Evolutionary conservation across 2,329 filamentous ascomycete genomes (phyloP).

Genomic region (Cercospora sp.): DNA sequence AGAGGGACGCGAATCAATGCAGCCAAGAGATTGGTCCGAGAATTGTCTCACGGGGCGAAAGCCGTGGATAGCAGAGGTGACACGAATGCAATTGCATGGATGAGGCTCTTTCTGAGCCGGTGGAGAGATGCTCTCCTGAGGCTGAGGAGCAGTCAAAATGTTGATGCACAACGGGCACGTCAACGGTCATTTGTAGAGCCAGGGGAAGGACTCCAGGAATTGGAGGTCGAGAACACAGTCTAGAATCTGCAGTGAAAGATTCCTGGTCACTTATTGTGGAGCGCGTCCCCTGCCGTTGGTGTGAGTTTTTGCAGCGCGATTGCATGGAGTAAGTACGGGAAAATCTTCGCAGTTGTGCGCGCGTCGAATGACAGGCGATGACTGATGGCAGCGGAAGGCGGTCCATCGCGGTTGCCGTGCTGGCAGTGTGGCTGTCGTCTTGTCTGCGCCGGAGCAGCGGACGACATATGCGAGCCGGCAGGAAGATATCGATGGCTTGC

Average conservation of each 20-base stretch:
- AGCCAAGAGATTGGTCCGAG: neutral
- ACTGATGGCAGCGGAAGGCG: neutral
- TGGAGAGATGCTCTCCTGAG: neutral
- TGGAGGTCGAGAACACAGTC: neutral
- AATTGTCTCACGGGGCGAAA: neutral
- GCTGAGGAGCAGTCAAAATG: neutral
- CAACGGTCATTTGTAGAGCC: neutral
- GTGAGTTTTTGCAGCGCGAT: neutral
- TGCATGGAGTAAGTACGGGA: neutral
- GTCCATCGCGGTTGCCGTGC: neutral
- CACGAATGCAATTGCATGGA: neutral
- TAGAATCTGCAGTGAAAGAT: neutral
- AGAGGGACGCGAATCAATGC: neutral
- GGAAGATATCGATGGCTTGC: neutral
- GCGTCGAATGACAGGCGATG: neutral
- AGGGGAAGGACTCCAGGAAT: neutral
- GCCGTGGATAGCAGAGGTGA: neutral
- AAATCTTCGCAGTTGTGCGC: neutral
- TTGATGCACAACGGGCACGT: neutral
- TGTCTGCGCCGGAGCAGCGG: neutral
- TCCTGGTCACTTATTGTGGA: neutral
- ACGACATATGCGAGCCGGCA: neutral
- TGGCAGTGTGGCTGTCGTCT: neutral
- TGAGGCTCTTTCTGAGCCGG: neutral
- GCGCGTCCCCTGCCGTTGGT: neutral